Base-by-base conservation (phyloP, 495 filamentous ascomycete species). In the Xylaria acuta region DNA sequence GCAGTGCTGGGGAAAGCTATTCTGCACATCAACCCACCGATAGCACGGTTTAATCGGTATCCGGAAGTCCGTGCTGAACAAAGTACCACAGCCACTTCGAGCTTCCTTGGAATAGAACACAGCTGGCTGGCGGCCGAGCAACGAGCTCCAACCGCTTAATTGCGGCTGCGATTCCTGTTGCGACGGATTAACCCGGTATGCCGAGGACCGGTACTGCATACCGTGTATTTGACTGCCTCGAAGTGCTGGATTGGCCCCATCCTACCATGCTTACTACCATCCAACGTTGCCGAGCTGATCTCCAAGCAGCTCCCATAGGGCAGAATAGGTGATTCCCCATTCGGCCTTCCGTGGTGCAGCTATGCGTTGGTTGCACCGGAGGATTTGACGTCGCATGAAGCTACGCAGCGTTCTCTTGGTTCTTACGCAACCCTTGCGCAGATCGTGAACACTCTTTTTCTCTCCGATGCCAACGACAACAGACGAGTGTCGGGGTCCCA, bases 381-480 rank as follows among this genome's bases (percentile, higher is more conserved):
- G 47, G 65, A 67, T 67, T 41, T 7, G 49, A 67, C 49, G 36
- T 51, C 64, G 63, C 63, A 65, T 65, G 63, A 41, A 47, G 41
- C 32, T 65, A 45, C 64, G 64, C 64, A 66, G 53, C 47, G 32
- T 1, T 16, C 14, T 67, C 16, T 25, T 38, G 43, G 16, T 32
- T 67, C 64, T 53, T 51, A 67, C 64, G 65, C 51, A 67, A 56
- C 65, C 30, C 49, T 18, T 49, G 36, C 22, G 49, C 12, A 40
- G 49, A 40, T 67, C 49, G 49, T 41, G 64, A 18, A 22, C 41
- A n/a, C 32, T 40, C 49, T 18, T 32, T 40, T n/a, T 59, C 56
- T 25, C n/a, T 16, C 20, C 34, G 38, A 41, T 14, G 38, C 43
- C 45, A 30, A 66, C 27, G 18, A 51, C 18, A 25, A 38, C 64